Percentiles rank a stretch among this genome's conserved stretches.
phyloP scores from a whole-genome alignment of 257 asterid species.

The Oldenlandia corymbosa region DNA sequence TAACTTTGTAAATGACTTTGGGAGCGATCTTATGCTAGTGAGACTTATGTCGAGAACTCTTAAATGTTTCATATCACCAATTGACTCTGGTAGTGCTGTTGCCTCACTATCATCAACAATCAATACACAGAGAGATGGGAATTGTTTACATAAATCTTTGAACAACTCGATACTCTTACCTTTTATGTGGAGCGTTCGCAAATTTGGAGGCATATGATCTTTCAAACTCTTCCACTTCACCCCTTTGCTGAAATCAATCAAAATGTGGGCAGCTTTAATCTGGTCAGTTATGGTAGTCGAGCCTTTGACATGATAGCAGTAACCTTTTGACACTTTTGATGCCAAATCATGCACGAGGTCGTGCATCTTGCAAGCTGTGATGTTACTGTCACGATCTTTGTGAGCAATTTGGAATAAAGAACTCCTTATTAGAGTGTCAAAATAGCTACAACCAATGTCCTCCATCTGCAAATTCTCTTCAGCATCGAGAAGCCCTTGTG shows the following conservation, averaged over 20 bases:
- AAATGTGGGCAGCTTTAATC: neutral
- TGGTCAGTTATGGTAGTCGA: too few species aligned
- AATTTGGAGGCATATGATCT: too few species aligned
- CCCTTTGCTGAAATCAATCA: too few species aligned
- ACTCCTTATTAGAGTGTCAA: constrained; percentile 8
- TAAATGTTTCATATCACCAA: constrained; percentile 10
- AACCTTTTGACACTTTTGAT: too few species aligned
- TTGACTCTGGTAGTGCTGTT: constrained; percentile 4
- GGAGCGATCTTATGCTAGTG: too few species aligned
- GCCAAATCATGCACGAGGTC: constrained; percentile 32
- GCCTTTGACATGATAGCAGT: neutral
- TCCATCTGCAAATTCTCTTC: neutral
- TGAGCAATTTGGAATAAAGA: constrained; percentile 17
- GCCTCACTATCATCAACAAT: neutral
- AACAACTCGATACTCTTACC: too few species aligned
- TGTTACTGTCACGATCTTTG: neutral
- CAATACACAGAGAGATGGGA: constrained; percentile 1
- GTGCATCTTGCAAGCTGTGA: constrained; percentile 19
- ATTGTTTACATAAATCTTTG: neutral
- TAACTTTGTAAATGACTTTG: too few species aligned
- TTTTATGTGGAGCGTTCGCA: too few species aligned
- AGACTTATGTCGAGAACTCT: constrained; percentile 25
- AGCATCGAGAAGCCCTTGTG: constrained; percentile 12
- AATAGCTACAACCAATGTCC: constrained; percentile 1
- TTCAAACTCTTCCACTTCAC: too few species aligned